Percentiles rank a stretch among this genome's conserved stretches.
These are phyloP conservation scores for Mycena filopes DNA, from an alignment of 768 basidiomycete species.

Conservation along the genomic window DNA sequence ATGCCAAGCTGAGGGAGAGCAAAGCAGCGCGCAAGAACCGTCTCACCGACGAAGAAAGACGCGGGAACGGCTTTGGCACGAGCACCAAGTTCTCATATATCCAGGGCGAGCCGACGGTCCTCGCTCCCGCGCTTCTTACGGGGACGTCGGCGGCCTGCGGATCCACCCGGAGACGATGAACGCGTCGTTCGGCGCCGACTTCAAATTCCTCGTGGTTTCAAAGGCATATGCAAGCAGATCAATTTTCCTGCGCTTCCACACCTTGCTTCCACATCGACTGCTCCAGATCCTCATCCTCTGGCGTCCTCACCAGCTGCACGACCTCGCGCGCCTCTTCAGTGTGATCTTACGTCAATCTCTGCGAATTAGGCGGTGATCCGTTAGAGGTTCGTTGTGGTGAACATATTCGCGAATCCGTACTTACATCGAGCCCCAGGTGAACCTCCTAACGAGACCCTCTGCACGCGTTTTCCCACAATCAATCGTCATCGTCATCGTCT, in stretches of 20 bases:
- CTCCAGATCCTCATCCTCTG: constrained; percentile 22
- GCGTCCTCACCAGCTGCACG: constrained; percentile 45
- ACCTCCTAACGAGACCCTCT: constrained; percentile 71
- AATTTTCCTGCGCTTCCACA: no score
- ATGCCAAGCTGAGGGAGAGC: not conserved
- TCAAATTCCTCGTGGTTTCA: no score
- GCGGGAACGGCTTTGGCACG: constrained; percentile 81
- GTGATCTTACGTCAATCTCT: constrained; percentile 32
- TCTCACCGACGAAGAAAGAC: constrained; percentile 78
- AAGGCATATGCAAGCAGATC: no score
- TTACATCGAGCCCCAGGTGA: constrained; percentile 60
- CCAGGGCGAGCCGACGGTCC: constrained; percentile 67
- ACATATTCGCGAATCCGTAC: constrained; percentile 22
- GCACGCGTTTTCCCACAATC: not conserved
- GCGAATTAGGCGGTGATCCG: constrained; percentile 76
- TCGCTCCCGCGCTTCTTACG: constrained; percentile 96
- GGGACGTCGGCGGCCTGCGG: no score
- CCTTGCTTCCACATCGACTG: not conserved
- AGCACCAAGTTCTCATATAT: constrained; percentile 85
- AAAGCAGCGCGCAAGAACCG: constrained; percentile 78
- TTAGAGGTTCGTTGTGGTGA: constrained; percentile 70
- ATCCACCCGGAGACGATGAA: no score
- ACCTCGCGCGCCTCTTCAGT: constrained; percentile 39
- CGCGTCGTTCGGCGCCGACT: no score
- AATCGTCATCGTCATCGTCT: constrained; percentile 4